These are phyloP conservation scores for Vitis riparia DNA, from an alignment of 164 flowering plant species.

Conservation along the genomic window DNA sequence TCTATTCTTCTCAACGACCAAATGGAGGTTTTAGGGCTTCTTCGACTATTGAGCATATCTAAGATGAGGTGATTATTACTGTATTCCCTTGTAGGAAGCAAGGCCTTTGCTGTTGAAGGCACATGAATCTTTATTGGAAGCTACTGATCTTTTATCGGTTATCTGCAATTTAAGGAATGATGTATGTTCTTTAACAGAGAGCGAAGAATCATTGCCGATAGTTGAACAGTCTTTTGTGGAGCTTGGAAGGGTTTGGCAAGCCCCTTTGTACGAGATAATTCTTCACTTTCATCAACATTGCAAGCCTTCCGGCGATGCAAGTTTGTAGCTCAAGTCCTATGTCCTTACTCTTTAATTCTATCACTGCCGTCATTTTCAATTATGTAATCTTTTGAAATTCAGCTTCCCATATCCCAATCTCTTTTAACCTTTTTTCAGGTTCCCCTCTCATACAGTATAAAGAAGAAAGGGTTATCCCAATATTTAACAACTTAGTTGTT, in stretches of 20 bases:
- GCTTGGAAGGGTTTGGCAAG: constrained; percentile 83
- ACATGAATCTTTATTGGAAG: constrained; percentile 54
- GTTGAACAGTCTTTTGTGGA: constrained; percentile 49
- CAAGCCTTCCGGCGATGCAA: constrained; percentile 29
- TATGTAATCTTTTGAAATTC: background rate
- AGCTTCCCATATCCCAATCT: background rate
- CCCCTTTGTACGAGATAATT: constrained; percentile 70
- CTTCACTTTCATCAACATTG: constrained; percentile 26
- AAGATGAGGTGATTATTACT: too few species aligned
- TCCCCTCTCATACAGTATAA: constrained; percentile 6
- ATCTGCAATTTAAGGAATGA: constrained; percentile 42
- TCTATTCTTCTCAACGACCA: too few species aligned
- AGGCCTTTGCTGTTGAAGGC: constrained; percentile 64
- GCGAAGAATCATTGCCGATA: background rate
- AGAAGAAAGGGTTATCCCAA: constrained; percentile 39
- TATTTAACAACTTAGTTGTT: constrained; percentile 60
- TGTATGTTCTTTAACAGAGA: constrained; percentile 10
- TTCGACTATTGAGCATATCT: too few species aligned
- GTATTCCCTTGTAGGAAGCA: constrained; percentile 45
- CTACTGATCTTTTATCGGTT: constrained; percentile 36
- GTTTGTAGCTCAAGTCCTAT: constrained; percentile 22
- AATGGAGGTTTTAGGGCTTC: too few species aligned
- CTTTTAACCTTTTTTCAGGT: constrained; percentile 28
- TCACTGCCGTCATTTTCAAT: background rate
- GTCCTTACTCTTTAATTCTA: background rate